Conservation (phyloP, 164 flowering plant species). For the Tetracentron sinense region DNA sequence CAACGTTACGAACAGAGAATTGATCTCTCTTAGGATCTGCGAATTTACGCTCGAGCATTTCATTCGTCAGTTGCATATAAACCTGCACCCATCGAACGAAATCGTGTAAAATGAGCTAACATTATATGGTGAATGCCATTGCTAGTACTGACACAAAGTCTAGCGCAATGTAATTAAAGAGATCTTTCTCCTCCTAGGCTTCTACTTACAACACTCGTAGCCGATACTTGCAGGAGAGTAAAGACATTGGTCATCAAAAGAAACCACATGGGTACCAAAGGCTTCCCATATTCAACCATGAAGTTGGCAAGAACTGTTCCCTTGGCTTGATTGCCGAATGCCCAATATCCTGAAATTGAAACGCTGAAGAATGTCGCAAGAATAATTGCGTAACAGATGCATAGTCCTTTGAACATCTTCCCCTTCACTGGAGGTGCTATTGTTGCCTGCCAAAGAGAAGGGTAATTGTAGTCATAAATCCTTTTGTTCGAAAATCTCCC, state of each 20-base stretch:
- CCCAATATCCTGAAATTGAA: constrained; percentile 91
- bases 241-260: constrained; percentile 53
- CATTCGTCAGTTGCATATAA: constrained; percentile 82
- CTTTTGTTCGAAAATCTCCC: too few relatives aligned
- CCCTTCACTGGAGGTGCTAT: constrained; percentile 85
- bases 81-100: constrained; percentile 37
- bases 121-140: background rate
- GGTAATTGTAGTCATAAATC: too few relatives aligned
- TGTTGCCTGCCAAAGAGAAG: constrained; percentile 73
- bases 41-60: constrained; percentile 53
- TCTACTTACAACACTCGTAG: constrained; percentile 60
- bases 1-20: constrained; percentile 58
- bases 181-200: too few relatives aligned
- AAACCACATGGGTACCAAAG: constrained; percentile 68
- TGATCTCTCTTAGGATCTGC: constrained; percentile 46
- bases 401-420: constrained; percentile 89
- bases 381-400: constrained; percentile 60
- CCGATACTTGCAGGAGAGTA: constrained; percentile 63
- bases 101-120: background rate
- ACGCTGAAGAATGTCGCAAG: constrained; percentile 66
- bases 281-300: constrained; percentile 31
- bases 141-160: too few relatives aligned
- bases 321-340: constrained; percentile 69
- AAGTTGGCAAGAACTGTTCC: constrained; percentile 57
- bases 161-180: too few relatives aligned